Evolutionary conservation across 352 stramenopile genomes (phyloP).

Genomic region (Labyrinthula sp.): DNA sequence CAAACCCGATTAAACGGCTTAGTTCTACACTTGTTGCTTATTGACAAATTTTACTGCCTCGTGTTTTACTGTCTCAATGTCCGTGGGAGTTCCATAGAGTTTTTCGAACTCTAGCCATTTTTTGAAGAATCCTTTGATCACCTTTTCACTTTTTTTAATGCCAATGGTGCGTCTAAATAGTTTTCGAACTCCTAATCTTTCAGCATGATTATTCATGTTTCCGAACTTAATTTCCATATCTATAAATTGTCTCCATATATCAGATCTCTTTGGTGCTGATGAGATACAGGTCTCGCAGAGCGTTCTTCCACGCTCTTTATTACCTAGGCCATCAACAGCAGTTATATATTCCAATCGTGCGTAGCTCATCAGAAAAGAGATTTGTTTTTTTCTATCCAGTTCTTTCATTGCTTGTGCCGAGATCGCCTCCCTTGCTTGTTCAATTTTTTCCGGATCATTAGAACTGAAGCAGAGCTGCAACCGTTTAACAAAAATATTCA

Average conservation of each 20-base stretch:
- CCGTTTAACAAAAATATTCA: slow-evolving; percentile 54
- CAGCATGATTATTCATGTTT: background rate
- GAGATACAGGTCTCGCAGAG: slow-evolving; percentile 59
- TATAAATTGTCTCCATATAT: slow-evolving; percentile 70
- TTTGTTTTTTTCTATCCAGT: slow-evolving; percentile 42
- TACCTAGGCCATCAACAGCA: slow-evolving; percentile 37
- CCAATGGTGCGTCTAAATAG: slow-evolving; percentile 55
- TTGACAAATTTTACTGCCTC: slow-evolving; percentile 55
- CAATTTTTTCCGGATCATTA: too few relatives aligned
- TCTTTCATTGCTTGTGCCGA: slow-evolving; percentile 49
- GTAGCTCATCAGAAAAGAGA: slow-evolving; percentile 35
- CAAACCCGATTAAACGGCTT: too few relatives aligned
- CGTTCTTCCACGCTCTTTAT: slow-evolving; percentile 59
- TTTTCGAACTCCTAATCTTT: slow-evolving; percentile 41
- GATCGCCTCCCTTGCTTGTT: slow-evolving; percentile 32
- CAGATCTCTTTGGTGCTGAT: slow-evolving; percentile 64
- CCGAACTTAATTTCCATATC: slow-evolving; percentile 54
- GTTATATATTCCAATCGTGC: slow-evolving; percentile 55
- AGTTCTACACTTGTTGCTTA: too few relatives aligned
- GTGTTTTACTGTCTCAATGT: slow-evolving; percentile 57
- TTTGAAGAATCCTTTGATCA: slow-evolving; percentile 76
- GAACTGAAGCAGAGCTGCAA: slow-evolving; percentile 51
- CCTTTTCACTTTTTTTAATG: slow-evolving; percentile 64
- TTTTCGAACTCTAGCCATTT: slow-evolving; percentile 62
- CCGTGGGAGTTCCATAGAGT: slow-evolving; percentile 47